phyloP scores from a whole-genome alignment of 495 filamentous ascomycete species.

The Haplographium delicatum region DNA sequence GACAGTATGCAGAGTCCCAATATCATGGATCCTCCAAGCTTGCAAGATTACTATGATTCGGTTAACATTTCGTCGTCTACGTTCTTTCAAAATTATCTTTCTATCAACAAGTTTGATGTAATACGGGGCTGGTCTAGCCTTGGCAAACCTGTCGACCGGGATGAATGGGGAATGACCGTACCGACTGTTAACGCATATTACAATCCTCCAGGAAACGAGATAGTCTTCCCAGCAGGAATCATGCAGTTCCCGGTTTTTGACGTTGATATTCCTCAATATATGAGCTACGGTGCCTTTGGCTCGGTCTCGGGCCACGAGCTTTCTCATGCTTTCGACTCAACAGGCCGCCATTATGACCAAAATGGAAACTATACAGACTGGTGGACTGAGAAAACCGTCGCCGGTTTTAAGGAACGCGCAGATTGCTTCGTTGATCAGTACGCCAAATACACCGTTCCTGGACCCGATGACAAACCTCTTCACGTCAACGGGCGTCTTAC shows the following conservation, averaged over 20 bases:
- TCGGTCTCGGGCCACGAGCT: conserved; percentile 70
- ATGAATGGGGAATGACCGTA: conserved; percentile 59
- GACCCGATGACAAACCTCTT: conserved; percentile 46
- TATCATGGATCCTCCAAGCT: conserved; percentile 50
- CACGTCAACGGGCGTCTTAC: conserved; percentile 66
- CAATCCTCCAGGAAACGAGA: conserved; percentile 58
- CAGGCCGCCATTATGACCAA: conserved; percentile 61
- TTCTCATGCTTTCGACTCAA: conserved; percentile 69
- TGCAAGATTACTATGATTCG: conserved; percentile 53
- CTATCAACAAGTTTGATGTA: conserved; percentile 41
- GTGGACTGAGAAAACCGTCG: conserved; percentile 63
- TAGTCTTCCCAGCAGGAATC: conserved; percentile 68
- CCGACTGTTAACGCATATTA: conserved; percentile 63
- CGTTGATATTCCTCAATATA: conserved; percentile 54
- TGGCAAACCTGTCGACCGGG: conserved; percentile 55
- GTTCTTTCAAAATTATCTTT: conserved; percentile 58
- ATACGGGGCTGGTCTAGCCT: conserved; percentile 50
- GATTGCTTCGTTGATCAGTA: conserved; percentile 72
- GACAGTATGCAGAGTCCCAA: conserved; percentile 42
- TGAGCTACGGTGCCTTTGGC: conserved; percentile 67
- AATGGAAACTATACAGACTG: conserved; percentile 62
- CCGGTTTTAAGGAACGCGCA: conserved; percentile 56
- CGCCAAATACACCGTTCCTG: conserved; percentile 53
- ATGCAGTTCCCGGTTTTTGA: conserved; percentile 69
- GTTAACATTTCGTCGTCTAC: conserved; percentile 46